Evolutionary conservation across 179 eudicot genomes (phyloP), one percentile per base, ranked within the genome.

Genomic region (Sideroxylon spinosum): DNA sequence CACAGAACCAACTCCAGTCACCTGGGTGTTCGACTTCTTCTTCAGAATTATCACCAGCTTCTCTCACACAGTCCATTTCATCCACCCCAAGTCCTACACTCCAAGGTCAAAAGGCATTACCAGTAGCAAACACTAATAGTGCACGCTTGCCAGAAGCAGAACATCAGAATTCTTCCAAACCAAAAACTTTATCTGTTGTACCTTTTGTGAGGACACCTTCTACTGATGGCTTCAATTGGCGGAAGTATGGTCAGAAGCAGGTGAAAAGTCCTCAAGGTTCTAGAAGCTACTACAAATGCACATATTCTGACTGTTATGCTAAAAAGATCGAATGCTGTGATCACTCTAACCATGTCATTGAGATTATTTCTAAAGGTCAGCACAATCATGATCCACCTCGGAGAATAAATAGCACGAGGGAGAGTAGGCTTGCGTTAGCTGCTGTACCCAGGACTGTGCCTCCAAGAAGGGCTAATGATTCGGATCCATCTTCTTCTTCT

Each of bases 201-300:
- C 86, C 80, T 66, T 52, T 74, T 68, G 83, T 76, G 12, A 87
- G 75, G 81, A 82, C 89, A 48, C 87, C 90, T n/a, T 78, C 81
- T 17, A 60, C 84, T 32, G 94, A 91, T 79, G 96, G 88, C 46
- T 94, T 78, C 81, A 86, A 89, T 66, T 93, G 98, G 98, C 89
- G 97, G 71, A 94, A 94, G 82, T 94, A 94, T 81, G 98, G 98
- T 76, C 98, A 94, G 74, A 94, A 94, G 86, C 98, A 91, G 84
- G 96, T 94, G 78, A 94, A 92, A 86, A 85, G 86, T 80, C 90
- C 97, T 37, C 91, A 90, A 77, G 95, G 94, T 81, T 92, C 91
- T n/a, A 83, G 98, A 76, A 94, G 98, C 85, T 94, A 94, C 81
- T 94, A 89, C 73, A 81, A 91, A 79, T 90, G 93, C 83, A 86